Conservation (phyloP, 441 rosid genomes). For the Adansonia gregorii region DNA sequence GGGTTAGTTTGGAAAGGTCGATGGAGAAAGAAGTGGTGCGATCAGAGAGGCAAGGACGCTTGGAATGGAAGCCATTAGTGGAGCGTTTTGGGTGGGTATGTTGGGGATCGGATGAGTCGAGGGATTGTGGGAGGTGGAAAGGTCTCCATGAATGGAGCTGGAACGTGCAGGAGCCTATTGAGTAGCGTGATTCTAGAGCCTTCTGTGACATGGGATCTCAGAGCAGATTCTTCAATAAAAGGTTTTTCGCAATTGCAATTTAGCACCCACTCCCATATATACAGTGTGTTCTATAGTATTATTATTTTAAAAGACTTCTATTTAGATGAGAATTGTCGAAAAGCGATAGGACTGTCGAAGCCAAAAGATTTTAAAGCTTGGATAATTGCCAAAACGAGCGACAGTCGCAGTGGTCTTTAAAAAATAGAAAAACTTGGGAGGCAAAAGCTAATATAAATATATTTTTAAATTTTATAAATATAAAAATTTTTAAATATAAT, state of each 20-base stretch:
- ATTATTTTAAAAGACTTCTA: background rate
- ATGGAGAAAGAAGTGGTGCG: constrained; percentile 79
- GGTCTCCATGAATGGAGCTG: constrained; percentile 79
- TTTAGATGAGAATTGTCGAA: background rate
- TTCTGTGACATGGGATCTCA: constrained; percentile 51
- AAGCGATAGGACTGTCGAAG: background rate
- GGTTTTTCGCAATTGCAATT: background rate
- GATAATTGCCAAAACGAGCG: too few species aligned
- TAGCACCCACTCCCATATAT: background rate
- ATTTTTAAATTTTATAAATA: too few species aligned
- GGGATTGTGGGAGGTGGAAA: constrained; percentile 62
- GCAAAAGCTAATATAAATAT: too few species aligned
- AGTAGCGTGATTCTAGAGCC: constrained; percentile 57
- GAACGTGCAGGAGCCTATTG: constrained; percentile 74
- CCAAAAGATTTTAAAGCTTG: background rate
- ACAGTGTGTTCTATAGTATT: background rate
- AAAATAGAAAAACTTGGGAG: background rate
- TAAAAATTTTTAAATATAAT: too few species aligned
- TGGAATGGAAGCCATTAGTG: constrained; percentile 40
- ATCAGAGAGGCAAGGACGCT: constrained; percentile 96
- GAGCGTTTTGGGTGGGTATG: constrained; percentile 29
- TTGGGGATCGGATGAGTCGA: constrained; percentile 48
- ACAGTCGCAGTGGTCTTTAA: background rate
- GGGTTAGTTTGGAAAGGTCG: constrained; percentile 70
- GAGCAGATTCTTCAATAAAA: background rate